Base-by-base conservation (phyloP, 169 alveolate genomes). In the Plasmodium yoelii region DNA sequence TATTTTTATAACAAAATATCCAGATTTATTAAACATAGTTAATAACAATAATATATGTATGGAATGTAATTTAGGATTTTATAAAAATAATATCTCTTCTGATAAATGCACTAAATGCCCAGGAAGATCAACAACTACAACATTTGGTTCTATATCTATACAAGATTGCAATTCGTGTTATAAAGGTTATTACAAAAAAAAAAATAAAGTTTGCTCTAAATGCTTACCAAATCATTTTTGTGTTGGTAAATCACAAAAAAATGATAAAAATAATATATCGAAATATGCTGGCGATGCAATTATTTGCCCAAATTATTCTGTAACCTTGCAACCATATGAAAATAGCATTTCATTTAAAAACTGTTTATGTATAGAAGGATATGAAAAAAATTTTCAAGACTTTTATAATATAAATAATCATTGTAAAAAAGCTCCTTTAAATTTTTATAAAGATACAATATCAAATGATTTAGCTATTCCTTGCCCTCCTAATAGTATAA, bases 401-500 rank as follows among this genome's bases (percentile, higher is more conserved):
- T 94, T 90, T 24, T 90, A 77, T 19, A 74, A 86, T 69, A 49
- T 73, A 47, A 92, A 95, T 87, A 87, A 65, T 12, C 93, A 90
- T 13, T 93, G 92, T 28, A 88, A 88, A 1, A 64, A 74, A 68
- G 91, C 88, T 9, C 88, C 92, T 6, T 92, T 88, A 63, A 95
- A 95, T 71, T 95, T 88, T 73, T 72, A 87, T 46, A 51, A 93
- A 65, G 97, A 95, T 42, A 92, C 95, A 65, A 67, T 80, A 24
- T 86, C 91, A 18, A 86, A 86, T 55, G 65, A 69, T 53, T 44
- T 47, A 12, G 95, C 94, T 2, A 67, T 51, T 13, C 70, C 88
- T 18, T 95, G 97, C 22, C 97, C 97, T 7, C 15, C 75, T 8
- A 94, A 96, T n/a, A 92, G 96, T 46, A 51, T 75, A 42, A 95